Base-by-base conservation (phyloP, 495 filamentous ascomycete genomes). In the Tuber microsphaerosporum region DNA sequence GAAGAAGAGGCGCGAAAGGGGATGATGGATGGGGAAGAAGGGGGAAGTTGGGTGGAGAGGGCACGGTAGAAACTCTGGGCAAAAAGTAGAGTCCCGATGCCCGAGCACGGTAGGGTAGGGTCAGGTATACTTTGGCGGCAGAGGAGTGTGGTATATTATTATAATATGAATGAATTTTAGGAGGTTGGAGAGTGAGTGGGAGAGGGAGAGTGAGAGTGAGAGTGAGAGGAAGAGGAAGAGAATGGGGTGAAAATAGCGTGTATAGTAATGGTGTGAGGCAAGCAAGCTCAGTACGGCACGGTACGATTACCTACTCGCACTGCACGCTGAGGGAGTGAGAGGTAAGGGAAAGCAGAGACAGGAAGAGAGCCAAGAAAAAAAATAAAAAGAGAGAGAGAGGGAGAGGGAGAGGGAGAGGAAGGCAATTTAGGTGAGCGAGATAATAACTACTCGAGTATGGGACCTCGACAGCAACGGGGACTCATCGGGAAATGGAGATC, bases 1-100 rank as follows among this genome's bases (percentile, higher is more conserved):
- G n/a, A n/a, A 70, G 42, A 72, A 72, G 77, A 65, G 70, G 72
- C 79, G 70, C 69, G 70, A 51, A 65, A 76, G 78, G 72, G 77
- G 77, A 78, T 77, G 42, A 43, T 43, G 42, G 42, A 43, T 43
- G 42, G 22, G 71, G 37, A 42, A 69, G 61, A 72, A 20, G 41
- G 56, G 61, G 41, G 61, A 31, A 31, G 68, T 34, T 26, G 44
- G 51, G 73, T 39, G 44, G 69, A n/a, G 37, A 45, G 69, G 72
- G 76, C 43, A 51, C 71, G 41, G 42, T 37, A 14, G 56, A 65
- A 31, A 26, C 56, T 65, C 56, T 56, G 68, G 31, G 45, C 43
- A 26, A 43, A 43, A 44, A 20, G 65, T 41, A 70, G 43, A 56
- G 41, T 22, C 31, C 37, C 44, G 41, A 65, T 69, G 10, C 70